Evolutionary conservation across 2,329 filamentous ascomycete genomes (phyloP).

Genomic region (Ophiostoma sp.): DNA sequence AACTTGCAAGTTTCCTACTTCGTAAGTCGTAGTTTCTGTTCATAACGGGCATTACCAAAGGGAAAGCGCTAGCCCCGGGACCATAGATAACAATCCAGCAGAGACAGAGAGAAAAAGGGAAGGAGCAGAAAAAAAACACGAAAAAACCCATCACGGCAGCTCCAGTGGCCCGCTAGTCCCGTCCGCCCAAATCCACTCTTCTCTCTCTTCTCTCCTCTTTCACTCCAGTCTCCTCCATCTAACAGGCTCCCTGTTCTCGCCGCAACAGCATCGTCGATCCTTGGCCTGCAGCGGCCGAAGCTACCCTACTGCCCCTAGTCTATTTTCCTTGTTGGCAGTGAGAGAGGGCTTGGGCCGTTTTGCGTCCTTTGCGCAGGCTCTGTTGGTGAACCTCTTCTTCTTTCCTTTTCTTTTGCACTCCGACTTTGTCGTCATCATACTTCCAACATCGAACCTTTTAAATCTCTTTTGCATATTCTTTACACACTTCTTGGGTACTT

Average conservation of each 20-base stretch:
- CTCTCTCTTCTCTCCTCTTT: not conserved
- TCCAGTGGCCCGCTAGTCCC: slow-evolving; percentile 6
- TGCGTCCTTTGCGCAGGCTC: slow-evolving; percentile 4
- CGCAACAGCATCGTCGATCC: slow-evolving; percentile 12
- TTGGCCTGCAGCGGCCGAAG: slow-evolving; percentile 9
- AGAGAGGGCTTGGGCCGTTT: not conserved
- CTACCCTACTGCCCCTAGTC: not conserved
- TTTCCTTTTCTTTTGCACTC: not conserved
- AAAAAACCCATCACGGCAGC: slow-evolving; percentile 18
- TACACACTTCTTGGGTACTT: not conserved
- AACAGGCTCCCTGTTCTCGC: not conserved
- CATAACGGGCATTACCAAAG: slow-evolving; percentile 21
- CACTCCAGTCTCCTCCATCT: not conserved
- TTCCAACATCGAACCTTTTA: not conserved
- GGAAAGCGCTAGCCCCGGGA: slow-evolving; percentile 2
- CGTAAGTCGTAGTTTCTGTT: slow-evolving; percentile 13
- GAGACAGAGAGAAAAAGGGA: not conserved
- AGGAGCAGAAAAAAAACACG: not conserved
- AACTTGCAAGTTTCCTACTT: not conserved
- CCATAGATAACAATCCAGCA: slow-evolving; percentile 5
- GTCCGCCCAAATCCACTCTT: not conserved
- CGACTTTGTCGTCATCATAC: not conserved
- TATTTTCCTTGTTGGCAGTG: not conserved
- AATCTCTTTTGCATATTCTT: not conserved
- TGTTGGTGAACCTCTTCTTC: not conserved